phyloP scores from a whole-genome alignment of 1,139 yeast species.

The Taphrina communis region DNA sequence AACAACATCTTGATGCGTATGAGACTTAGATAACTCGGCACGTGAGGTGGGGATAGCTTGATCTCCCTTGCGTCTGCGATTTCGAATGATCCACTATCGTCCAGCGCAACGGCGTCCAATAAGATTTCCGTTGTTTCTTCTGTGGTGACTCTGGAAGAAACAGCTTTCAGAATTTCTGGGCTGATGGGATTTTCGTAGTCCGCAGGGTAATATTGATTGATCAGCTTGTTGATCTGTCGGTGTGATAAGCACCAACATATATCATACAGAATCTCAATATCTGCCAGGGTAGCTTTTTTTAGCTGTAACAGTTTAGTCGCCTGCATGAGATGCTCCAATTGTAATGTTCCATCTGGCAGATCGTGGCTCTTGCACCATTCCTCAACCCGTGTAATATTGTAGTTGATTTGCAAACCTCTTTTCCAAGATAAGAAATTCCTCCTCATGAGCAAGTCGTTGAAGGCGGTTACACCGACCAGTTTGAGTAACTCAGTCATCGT shows the following conservation, averaged over 20 bases:
- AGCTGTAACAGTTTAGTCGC: conserved; percentile 92
- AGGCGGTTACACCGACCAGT: conserved; percentile 90
- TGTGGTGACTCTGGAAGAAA: conserved; percentile 81
- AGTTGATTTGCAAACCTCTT: conserved; percentile 94
- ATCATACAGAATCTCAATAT: conserved; percentile 89
- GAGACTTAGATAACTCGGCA: conserved; percentile 58
- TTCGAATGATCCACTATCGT: conserved; percentile 80
- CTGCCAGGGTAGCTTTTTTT: conserved; percentile 69
- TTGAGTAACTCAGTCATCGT: conserved; percentile 83
- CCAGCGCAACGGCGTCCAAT: conserved; percentile 65
- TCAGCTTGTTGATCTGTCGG: conserved; percentile 88
- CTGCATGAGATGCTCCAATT: conserved; percentile 86
- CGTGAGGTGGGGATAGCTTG: conserved; percentile 84
- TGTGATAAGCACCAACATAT: conserved; percentile 95
- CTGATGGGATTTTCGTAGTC: conserved; percentile 96
- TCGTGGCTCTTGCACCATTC: conserved; percentile 99
- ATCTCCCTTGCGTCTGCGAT: conserved; percentile 82
- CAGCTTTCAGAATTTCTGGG: conserved; percentile 77
- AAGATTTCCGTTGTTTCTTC: conserved; percentile 52
- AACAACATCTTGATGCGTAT: conserved; percentile 29
- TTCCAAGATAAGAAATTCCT: conserved; percentile 96
- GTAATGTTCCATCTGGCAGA: conserved; percentile 85
- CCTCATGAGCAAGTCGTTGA: conserved; percentile 94
- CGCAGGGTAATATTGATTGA: conserved; percentile 83
- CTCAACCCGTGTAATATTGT: conserved; percentile 92